Conservation (phyloP, 768 basidiomycete species). For the Lactarius quietus region DNA sequence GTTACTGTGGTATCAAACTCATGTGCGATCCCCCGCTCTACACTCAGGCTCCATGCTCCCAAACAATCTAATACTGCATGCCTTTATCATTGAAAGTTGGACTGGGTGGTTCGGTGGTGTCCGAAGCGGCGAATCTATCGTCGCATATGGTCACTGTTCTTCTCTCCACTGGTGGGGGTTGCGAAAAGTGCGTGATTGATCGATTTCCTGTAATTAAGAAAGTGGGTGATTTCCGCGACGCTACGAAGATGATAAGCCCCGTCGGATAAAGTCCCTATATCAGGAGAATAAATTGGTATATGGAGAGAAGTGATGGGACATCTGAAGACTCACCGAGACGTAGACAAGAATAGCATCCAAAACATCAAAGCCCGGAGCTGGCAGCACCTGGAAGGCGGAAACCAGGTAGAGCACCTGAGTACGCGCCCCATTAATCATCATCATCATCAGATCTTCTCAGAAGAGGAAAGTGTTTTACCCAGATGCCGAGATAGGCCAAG, state of each 20-base stretch:
- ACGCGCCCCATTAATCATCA: not conserved
- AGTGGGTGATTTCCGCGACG: slow-evolving; percentile 13
- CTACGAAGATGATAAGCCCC: slow-evolving; percentile 14
- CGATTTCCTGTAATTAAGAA: not conserved
- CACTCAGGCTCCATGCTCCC: not conserved
- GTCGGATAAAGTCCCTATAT: slow-evolving; percentile 17
- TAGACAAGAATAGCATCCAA: slow-evolving; percentile 16
- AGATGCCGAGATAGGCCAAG: slow-evolving; percentile 16
- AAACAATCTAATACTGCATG: slow-evolving; percentile 4
- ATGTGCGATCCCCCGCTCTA: not conserved
- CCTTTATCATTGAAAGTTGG: not conserved
- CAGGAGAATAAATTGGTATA: not conserved
- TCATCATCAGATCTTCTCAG: not conserved
- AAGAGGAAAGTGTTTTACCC: not conserved
- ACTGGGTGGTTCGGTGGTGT: not conserved
- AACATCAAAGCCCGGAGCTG: slow-evolving; percentile 12
- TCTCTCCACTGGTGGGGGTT: not conserved
- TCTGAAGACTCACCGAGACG: slow-evolving; percentile 5
- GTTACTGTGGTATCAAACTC: not conserved
- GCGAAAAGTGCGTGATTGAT: not conserved
- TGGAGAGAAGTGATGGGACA: not conserved
- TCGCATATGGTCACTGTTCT: slow-evolving; percentile 1
- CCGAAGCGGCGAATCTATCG: not conserved
- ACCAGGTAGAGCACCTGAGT: slow-evolving; percentile 13
- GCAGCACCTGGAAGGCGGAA: slow-evolving; percentile 5